Percentiles rank a stretch among this genome's conserved stretches.
Conservation (phyloP, 2,329 filamentous ascomycete species). For the Metarhizium brunneum region DNA sequence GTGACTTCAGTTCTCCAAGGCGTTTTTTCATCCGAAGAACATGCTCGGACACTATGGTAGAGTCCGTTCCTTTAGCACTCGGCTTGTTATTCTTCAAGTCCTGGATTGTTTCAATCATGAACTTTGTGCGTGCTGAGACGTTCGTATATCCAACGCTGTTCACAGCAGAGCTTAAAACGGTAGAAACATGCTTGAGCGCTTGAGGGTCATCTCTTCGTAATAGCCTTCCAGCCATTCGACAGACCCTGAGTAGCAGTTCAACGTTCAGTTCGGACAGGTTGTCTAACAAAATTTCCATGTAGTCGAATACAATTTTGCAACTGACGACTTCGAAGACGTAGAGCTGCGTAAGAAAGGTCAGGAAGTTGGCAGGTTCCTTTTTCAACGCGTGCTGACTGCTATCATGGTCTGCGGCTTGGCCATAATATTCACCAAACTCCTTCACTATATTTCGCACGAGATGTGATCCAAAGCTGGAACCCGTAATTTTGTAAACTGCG, state of each 20-base stretch:
- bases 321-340: conserved; percentile 89
- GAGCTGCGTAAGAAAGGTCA: conserved; percentile 74
- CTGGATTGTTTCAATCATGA: conserved; percentile 95
- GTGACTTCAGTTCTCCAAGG: conserved; percentile 63
- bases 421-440: conserved; percentile 61
- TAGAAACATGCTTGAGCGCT: conserved; percentile 79
- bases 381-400: conserved; percentile 28
- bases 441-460: conserved; percentile 71
- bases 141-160: conserved; percentile 57
- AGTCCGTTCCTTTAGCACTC: conserved; percentile 64
- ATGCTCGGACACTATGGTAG: conserved; percentile 68
- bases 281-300: conserved; percentile 67
- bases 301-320: conserved; percentile 80
- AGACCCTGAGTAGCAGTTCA: conserved; percentile 75
- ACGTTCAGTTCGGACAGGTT: conserved; percentile 78
- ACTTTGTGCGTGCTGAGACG: conserved; percentile 80
- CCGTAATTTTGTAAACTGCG: conserved; percentile 77
- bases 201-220: conserved; percentile 83
- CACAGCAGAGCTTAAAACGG: conserved; percentile 65
- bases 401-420: conserved; percentile 27
- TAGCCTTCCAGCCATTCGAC: conserved; percentile 72
- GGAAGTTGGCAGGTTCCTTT: conserved; percentile 54
- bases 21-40: conserved; percentile 83
- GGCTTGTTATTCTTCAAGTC: conserved; percentile 91
- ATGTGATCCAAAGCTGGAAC: conserved; percentile 82